A percentile compares a stretch with the other conserved stretches of the same genome.
These are phyloP conservation scores for Pyrenochaeta sp. DNA, from an alignment of 2,329 filamentous ascomycete genomes.

Conservation along the genomic window DNA sequence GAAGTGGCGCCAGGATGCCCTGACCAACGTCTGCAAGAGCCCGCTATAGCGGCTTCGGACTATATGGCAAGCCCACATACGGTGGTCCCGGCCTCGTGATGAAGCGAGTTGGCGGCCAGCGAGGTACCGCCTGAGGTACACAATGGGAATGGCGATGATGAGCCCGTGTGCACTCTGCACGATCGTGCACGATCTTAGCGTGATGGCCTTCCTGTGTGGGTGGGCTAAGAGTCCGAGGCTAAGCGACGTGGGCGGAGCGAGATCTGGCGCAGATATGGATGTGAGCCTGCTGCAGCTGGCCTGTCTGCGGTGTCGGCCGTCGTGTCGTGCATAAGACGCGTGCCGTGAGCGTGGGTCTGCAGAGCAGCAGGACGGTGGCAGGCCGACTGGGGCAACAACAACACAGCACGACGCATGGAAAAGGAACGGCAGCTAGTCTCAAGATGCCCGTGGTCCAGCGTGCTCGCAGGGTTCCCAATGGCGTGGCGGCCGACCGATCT, in stretches of 20 bases:
- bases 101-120: neutral
- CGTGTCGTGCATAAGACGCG: neutral
- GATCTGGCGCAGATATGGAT: neutral
- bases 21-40: slow-evolving; percentile 10
- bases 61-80: neutral
- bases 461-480: no score
- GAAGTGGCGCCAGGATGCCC: slow-evolving; percentile 17
- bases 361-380: no score
- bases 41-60: slow-evolving; percentile 1
- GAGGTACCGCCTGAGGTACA: neutral
- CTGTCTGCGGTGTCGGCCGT: neutral
- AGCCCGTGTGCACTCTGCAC: neutral
- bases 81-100: neutral
- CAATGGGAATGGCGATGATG: neutral
- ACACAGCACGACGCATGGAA: no score
- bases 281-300: no score
- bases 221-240: neutral
- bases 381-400: no score
- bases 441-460: no score
- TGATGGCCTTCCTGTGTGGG: neutral
- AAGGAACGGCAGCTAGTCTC: no score
- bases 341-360: no score
- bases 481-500: no score
- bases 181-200: slow-evolving; percentile 4
- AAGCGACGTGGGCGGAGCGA: neutral